Percentiles rank a stretch among this genome's conserved stretches.
Conservation (phyloP, 495 filamentous ascomycete genomes). For the Aspergillus indologenus region DNA sequence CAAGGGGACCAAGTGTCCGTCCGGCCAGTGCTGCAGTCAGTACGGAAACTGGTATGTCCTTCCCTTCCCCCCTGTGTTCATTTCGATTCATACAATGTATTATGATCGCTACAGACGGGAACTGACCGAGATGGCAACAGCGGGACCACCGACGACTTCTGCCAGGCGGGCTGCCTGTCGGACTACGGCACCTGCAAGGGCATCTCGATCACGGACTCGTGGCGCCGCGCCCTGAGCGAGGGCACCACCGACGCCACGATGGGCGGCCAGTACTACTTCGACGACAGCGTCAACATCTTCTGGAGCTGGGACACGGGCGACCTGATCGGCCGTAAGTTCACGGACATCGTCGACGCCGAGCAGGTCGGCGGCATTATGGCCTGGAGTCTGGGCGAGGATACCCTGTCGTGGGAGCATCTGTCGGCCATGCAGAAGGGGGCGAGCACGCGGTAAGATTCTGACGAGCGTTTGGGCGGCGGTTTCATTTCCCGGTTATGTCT, state of each 20-base stretch:
- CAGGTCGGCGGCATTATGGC: constrained; percentile 68
- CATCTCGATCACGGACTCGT: constrained; percentile 35
- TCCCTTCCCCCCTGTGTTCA: background rate
- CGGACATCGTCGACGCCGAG: constrained; percentile 53
- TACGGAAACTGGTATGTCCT: constrained; percentile 39
- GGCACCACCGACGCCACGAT: constrained; percentile 55
- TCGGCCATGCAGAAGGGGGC: constrained; percentile 50
- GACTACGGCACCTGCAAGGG: constrained; percentile 46
- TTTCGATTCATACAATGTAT: too few species aligned
- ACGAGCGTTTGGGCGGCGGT: too few species aligned
- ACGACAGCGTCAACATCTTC: constrained; percentile 56
- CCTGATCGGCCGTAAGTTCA: constrained; percentile 61
- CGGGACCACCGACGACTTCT: constrained; percentile 37
- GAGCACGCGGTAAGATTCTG: background rate
- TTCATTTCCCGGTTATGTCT: too few species aligned
- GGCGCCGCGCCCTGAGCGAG: constrained; percentile 48
- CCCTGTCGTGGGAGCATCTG: constrained; percentile 55
- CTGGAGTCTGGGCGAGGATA: constrained; percentile 74
- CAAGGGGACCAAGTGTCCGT: constrained; percentile 31
- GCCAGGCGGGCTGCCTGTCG: constrained; percentile 36
- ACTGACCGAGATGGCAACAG: too few species aligned
- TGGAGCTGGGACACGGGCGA: constrained; percentile 74
- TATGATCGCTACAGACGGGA: too few species aligned
- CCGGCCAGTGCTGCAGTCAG: constrained; percentile 35
- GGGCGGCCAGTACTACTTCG: constrained; percentile 71